Evolutionary conservation across 2,329 filamentous ascomycete genomes (phyloP).

Genomic region (Ceratocystiopsis brevicomis): DNA sequence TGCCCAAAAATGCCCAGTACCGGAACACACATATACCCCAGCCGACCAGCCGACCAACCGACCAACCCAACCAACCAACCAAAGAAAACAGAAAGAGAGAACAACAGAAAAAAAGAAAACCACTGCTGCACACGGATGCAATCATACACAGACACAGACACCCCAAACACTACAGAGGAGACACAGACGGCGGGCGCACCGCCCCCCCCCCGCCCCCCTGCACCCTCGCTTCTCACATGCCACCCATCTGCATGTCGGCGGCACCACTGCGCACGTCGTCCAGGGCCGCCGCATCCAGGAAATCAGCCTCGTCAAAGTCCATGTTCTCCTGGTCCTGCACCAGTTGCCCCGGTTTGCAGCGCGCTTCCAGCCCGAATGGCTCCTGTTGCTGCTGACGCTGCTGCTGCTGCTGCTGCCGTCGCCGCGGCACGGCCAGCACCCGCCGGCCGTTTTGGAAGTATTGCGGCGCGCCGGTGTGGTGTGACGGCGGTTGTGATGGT

Average conservation of each 20-base stretch:
- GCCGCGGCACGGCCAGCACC: conserved; percentile 28
- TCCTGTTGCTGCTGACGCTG: background rate
- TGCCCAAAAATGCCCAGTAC: background rate
- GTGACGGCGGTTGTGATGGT: no score
- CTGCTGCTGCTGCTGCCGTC: conserved; percentile 8
- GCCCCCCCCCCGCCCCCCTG: no score
- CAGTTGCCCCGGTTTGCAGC: conserved; percentile 4
- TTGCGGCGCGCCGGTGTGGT: conserved; percentile 3
- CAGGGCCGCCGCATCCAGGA: conserved; percentile 27
- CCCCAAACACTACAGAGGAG: background rate
- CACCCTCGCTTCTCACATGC: conserved; percentile 5
- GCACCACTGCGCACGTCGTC: conserved; percentile 7
- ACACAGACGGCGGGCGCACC: background rate
- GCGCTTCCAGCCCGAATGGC: background rate
- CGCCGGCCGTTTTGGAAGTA: conserved; percentile 19
- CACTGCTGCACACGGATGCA: no score
- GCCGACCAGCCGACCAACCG: no score
- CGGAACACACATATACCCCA: background rate
- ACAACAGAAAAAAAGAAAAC: no score
- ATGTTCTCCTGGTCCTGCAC: conserved; percentile 28
- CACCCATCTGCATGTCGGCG: conserved; percentile 25
- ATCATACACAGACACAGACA: background rate
- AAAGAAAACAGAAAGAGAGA: no score
- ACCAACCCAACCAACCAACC: no score
- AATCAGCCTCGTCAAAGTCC: conserved; percentile 54